Conservation (phyloP, 2,329 filamentous ascomycete species). For the Epicoccum sorghinum region DNA sequence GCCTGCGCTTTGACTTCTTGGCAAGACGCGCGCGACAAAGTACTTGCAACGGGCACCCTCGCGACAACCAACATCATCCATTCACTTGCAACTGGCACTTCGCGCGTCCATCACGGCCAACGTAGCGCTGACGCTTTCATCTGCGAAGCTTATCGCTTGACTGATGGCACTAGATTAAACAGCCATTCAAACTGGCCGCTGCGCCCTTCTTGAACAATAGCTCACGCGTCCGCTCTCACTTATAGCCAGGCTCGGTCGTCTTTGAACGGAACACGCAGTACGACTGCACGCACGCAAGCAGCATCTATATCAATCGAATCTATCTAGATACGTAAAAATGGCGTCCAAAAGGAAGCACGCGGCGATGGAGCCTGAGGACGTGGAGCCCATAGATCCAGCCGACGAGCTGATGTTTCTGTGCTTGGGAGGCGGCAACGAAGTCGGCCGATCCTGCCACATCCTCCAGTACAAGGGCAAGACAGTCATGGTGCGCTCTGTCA, state of each 20-base stretch:
- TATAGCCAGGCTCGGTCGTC: neutral
- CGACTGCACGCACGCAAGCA: neutral
- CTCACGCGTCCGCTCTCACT: neutral
- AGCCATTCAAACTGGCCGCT: slow-evolving; percentile 3
- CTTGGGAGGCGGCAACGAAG: slow-evolving; percentile 94
- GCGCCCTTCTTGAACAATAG: neutral
- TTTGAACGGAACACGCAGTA: neutral
- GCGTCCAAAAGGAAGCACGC: slow-evolving; percentile 90
- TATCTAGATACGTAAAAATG: slow-evolving; percentile 59
- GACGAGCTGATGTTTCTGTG: slow-evolving; percentile 96
- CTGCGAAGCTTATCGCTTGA: slow-evolving; percentile 3
- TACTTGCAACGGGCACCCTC: slow-evolving; percentile 15
- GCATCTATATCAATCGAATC: neutral
- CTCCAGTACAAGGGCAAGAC: slow-evolving; percentile 99
- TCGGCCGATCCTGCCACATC: slow-evolving; percentile 95
- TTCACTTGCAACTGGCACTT: neutral
- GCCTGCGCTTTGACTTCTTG: slow-evolving; percentile 33
- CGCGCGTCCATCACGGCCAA: neutral
- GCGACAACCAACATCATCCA: neutral
- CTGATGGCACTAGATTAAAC: slow-evolving; percentile 16
- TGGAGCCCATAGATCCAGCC: slow-evolving; percentile 88
- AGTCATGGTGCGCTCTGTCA: slow-evolving; percentile 77
- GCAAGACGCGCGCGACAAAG: slow-evolving; percentile 36
- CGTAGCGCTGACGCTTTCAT: neutral
- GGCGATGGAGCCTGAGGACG: slow-evolving; percentile 75